phyloP scores from a whole-genome alignment of 2,329 filamentous ascomycete species.

The Colletotrichum sp. region DNA sequence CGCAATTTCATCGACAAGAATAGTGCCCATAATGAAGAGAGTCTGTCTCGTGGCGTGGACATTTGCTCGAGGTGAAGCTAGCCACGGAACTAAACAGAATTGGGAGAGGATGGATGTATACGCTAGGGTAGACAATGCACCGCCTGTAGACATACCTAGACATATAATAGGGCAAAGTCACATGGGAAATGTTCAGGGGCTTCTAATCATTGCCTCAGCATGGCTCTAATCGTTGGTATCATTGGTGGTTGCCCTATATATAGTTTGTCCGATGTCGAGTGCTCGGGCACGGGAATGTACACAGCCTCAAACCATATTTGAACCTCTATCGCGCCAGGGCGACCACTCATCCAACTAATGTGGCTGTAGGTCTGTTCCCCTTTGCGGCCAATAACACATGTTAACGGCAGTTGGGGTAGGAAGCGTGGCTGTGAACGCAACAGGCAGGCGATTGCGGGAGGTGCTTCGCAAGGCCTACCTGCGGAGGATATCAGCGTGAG shows the following conservation, averaged over 20 bases:
- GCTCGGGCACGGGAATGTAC: not conserved
- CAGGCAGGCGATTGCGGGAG: accelerated
- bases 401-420: not conserved
- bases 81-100: not conserved
- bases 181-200: not conserved
- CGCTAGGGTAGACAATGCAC: not conserved
- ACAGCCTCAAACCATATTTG: not conserved
- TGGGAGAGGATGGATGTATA: not conserved
- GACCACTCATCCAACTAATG: not conserved
- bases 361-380: not conserved
- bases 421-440: not conserved
- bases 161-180: not conserved
- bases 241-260: not conserved
- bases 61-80: not conserved
- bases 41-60: not conserved
- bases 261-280: not conserved
- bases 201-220: not conserved
- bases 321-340: not conserved
- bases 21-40: not conserved
- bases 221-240: not conserved
- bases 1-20: not conserved
- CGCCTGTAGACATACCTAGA: not conserved
- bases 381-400: not conserved
- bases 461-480: not conserved
- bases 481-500: not conserved